Evolutionary conservation across 768 basidiomycete genomes (phyloP), one percentile per base, ranked within the genome.

Genomic region (Tylopilus rubrobrunneus): DNA sequence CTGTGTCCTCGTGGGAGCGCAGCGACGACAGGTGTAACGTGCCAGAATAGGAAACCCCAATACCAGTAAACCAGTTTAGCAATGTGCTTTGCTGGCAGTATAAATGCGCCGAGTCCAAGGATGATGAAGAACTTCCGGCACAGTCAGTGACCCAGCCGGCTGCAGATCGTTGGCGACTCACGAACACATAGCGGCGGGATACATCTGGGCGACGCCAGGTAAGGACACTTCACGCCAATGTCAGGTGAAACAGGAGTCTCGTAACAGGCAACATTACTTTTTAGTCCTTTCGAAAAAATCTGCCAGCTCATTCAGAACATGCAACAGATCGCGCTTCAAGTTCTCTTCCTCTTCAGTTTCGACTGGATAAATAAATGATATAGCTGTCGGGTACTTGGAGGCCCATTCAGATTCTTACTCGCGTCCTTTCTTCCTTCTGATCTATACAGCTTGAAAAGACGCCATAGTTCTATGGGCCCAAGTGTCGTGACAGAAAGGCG

Each of bases 221-320:
- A 59, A 85, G 81, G n/a, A 85, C 73, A 59, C 86, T 87, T 47
- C 3, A 25, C 25, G 29, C 25, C 29, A 11, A 45, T 25, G 28
- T 62, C 47, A 58, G 55, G 42, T 23, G 37, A 21, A 28, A 29
- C 33, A 45, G 19, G 5, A 47, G 19, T 11, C 33, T 51, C 27
- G 21, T 42, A 14, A 41, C 52, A 41, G 19, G 12, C 9, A 34
- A 41, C 27, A 76, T 28, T 59, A 86, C 86, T 86, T 87, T 67
- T 78, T 79, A 27, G 85, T 56, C 31, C 85, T 73, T 64, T 88
- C 86, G 53, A 85, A 81, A 10, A 85, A 52, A 62, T 87, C 85
- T 9, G 80, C 78, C 33, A 84, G 61, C 39, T 78, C 76, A 42
- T 76, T 72, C 46, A 86, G 33, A 10, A 65, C 33, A 34, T 73